phyloP scores from a whole-genome alignment of 805 yeast species.

The Ogataea ganodermae region DNA sequence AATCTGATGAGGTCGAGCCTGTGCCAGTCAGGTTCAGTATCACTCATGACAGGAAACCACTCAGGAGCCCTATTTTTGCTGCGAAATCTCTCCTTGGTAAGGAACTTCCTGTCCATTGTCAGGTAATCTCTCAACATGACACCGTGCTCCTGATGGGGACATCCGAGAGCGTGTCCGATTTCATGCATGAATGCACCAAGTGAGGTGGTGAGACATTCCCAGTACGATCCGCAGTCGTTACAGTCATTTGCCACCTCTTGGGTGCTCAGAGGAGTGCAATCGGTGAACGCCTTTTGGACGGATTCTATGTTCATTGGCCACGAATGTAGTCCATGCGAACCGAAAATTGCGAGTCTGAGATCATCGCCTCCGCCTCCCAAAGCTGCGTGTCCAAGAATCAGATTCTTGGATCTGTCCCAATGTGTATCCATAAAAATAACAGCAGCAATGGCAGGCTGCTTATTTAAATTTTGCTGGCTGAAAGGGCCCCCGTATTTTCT shows the following conservation, averaged over 20 bases:
- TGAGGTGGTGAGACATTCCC: slow-evolving; percentile 88
- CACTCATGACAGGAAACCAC: slow-evolving; percentile 50
- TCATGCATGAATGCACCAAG: slow-evolving; percentile 96
- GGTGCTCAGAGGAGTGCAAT: slow-evolving; percentile 62
- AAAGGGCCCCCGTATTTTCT: slow-evolving; percentile 57
- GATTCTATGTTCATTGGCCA: slow-evolving; percentile 89
- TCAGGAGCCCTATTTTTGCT: slow-evolving; percentile 52
- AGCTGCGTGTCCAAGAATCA: slow-evolving; percentile 88
- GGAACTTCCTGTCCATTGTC: slow-evolving; percentile 77
- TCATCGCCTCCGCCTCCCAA: slow-evolving; percentile 82
- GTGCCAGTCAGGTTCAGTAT: slow-evolving; percentile 86
- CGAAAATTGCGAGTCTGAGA: slow-evolving; percentile 83
- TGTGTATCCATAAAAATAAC: slow-evolving; percentile 82
- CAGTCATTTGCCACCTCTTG: slow-evolving; percentile 88
- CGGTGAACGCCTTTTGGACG: slow-evolving; percentile 66
- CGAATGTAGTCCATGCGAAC: slow-evolving; percentile 86
- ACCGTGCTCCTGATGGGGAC: slow-evolving; percentile 89
- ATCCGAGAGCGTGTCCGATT: slow-evolving; percentile 86
- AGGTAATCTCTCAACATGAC: slow-evolving; percentile 88
- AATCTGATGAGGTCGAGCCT: slow-evolving; percentile 77
- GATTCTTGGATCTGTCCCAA: slow-evolving; percentile 62
- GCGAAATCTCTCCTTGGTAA: slow-evolving; percentile 66
- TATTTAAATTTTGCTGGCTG: slow-evolving; percentile 30
- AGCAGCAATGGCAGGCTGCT: slow-evolving; percentile 73
- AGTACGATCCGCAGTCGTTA: slow-evolving; percentile 78